phyloP scores from a whole-genome alignment of 495 filamentous ascomycete genomes.

The Aspergillus cavernicola region DNA sequence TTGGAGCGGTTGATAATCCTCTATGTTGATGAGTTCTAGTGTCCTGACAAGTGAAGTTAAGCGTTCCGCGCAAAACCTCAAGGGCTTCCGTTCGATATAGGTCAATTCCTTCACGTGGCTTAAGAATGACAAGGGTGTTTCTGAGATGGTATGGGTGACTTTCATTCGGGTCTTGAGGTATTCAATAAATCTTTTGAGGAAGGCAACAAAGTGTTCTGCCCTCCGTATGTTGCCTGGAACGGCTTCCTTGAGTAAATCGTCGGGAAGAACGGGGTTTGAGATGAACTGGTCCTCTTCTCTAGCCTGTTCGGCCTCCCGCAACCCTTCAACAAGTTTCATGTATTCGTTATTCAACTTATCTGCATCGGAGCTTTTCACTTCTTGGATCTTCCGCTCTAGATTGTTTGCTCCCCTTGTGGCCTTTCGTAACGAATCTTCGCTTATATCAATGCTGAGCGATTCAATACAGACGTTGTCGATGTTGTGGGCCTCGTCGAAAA shows the following conservation, averaged over 20 bases:
- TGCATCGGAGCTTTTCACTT: constrained; percentile 90
- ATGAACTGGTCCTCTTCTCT: constrained; percentile 95
- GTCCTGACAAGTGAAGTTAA: constrained; percentile 93
- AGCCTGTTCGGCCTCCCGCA: constrained; percentile 81
- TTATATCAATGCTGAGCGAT: constrained; percentile 92
- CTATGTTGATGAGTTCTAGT: constrained; percentile 93
- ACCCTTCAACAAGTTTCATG: constrained; percentile 87
- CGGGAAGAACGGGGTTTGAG: constrained; percentile 67
- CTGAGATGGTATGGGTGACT: constrained; percentile 92
- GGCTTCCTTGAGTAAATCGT: constrained; percentile 63
- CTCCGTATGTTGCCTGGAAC: constrained; percentile 94
- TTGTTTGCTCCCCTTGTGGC: constrained; percentile 87
- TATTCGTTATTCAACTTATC: constrained; percentile 95
- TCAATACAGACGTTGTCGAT: constrained; percentile 99
- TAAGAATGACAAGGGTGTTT: constrained; percentile 92
- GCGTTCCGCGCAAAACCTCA: constrained; percentile 94
- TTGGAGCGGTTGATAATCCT: constrained; percentile 95
- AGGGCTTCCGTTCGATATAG: constrained; percentile 94
- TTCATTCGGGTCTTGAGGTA: constrained; percentile 99
- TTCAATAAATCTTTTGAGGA: constrained; percentile 94
- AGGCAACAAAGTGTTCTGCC: constrained; percentile 94
- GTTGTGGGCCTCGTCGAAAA: constrained; percentile 98
- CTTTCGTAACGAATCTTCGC: constrained; percentile 85
- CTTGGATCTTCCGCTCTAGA: constrained; percentile 80
- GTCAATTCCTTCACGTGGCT: constrained; percentile 91